Percentiles rank a stretch among this genome's conserved stretches.
Evolutionary conservation across 345 rosid genomes (phyloP).

Genomic region (Balakata baccata): DNA sequence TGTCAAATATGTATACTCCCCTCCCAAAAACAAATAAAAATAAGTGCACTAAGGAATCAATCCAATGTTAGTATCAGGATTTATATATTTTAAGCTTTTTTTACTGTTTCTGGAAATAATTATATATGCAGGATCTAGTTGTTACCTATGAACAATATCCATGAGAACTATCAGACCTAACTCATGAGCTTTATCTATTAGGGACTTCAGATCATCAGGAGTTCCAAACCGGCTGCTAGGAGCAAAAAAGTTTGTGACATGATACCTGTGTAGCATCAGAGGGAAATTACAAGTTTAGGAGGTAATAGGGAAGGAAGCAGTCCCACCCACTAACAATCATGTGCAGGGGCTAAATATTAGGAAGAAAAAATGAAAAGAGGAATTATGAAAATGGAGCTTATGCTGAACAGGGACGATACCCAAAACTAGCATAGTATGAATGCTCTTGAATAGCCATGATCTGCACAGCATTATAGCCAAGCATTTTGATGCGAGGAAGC

Average conservation of each 20-base stretch:
- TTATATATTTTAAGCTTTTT: not conserved
- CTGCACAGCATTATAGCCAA: constrained; percentile 96
- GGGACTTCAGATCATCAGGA: constrained; percentile 93
- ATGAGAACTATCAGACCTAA: constrained; percentile 90
- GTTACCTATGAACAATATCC: constrained; percentile 98
- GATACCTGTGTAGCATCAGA: constrained; percentile 65
- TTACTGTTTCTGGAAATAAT: constrained; percentile 4
- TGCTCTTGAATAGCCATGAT: constrained; percentile 99
- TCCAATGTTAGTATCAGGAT: not conserved
- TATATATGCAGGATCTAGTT: not conserved
- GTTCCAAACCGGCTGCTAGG: constrained; percentile 98
- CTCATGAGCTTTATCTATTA: constrained; percentile 94
- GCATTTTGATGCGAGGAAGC: constrained; percentile 90
- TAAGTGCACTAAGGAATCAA: not conserved
- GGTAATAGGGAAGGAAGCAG: constrained; percentile 16
- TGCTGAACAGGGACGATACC: constrained; percentile 46
- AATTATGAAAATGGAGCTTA: not conserved
- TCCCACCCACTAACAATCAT: constrained; percentile 2
- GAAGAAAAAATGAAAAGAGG: not conserved
- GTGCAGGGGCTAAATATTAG: not conserved
- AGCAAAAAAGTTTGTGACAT: constrained; percentile 90
- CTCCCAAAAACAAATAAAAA: not conserved
- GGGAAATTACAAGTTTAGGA: constrained; percentile 18
- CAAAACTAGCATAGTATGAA: constrained; percentile 95
- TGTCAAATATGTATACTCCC: not conserved